A percentile compares a stretch with the other conserved stretches of the same genome.
phyloP scores from a whole-genome alignment of 257 asterid genomes.

The Solanum pennellii region DNA sequence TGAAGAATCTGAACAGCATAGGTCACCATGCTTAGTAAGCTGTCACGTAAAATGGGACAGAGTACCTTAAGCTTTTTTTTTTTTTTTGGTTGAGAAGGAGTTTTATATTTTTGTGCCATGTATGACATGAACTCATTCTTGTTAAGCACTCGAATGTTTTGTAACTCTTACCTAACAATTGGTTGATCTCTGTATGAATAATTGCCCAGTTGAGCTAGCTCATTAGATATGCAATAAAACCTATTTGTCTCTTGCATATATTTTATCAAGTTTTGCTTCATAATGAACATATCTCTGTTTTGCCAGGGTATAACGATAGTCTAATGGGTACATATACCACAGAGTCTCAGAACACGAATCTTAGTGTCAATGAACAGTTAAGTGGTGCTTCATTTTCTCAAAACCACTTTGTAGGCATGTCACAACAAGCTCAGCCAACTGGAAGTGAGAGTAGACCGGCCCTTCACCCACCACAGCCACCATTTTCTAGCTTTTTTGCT shows the following conservation, averaged over 20 bases:
- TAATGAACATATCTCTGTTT: conserved; percentile 1
- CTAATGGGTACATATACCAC: conserved; percentile 27
- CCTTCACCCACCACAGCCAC: conserved; percentile 49
- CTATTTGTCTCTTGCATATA: background rate
- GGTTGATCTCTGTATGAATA: background rate
- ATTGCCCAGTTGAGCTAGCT: background rate
- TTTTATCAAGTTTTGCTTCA: background rate
- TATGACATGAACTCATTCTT: background rate
- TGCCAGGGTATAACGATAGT: conserved; percentile 44
- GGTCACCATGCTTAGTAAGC: background rate
- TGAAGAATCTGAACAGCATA: background rate
- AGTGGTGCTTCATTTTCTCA: conserved; percentile 34
- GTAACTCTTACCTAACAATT: background rate
- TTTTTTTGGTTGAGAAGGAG: background rate
- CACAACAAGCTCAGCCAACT: conserved; percentile 47
- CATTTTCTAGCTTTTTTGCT: conserved; percentile 33
- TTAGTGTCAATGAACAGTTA: conserved; percentile 29
- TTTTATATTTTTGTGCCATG: background rate
- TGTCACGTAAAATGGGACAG: background rate
- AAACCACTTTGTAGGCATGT: conserved; percentile 29
- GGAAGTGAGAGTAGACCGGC: conserved; percentile 36
- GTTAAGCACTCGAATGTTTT: background rate
- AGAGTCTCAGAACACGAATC: conserved; percentile 42
- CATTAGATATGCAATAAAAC: background rate
- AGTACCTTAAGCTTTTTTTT: background rate